phyloP scores from a whole-genome alignment of 306 rosid genomes.

The Fragaria nilgerrensis region DNA sequence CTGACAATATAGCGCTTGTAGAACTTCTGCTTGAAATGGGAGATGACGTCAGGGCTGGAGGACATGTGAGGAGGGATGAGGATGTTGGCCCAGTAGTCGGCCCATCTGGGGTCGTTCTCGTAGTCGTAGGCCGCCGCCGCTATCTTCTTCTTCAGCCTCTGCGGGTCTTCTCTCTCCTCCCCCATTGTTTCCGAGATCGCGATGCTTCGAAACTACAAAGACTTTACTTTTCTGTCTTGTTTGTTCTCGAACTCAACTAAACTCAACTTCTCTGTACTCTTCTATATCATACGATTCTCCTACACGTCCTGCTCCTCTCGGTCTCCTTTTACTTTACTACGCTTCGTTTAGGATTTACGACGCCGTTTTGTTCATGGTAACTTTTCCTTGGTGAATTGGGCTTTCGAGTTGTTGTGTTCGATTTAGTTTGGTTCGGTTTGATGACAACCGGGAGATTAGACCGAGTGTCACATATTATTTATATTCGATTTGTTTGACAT shows the following conservation, averaged over 20 bases:
- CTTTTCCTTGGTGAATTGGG: not conserved
- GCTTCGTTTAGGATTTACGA: not conserved
- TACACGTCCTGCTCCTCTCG: not conserved
- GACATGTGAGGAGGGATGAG: constrained; percentile 85
- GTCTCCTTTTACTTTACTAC: not conserved
- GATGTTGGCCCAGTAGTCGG: constrained; percentile 85
- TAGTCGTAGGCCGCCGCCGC: constrained; percentile 91
- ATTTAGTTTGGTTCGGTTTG: not conserved
- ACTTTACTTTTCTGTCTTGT: not conserved
- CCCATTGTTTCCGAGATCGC: constrained; percentile 39
- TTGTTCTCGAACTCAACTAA: not conserved
- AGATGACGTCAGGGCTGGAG: constrained; percentile 62
- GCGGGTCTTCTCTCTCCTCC: constrained; percentile 70
- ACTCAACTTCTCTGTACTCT: not conserved
- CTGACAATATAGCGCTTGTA: constrained; percentile 76
- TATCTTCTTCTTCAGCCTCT: constrained; percentile 54
- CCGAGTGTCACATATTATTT: no score
- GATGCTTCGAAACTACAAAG: not conserved
- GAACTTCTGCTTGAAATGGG: constrained; percentile 90
- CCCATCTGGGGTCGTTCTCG: constrained; percentile 84
- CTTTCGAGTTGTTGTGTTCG: not conserved
- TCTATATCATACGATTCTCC: not conserved
- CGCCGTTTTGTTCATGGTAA: not conserved
- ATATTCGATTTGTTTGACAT: no score
- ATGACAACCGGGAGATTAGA: no score